A percentile compares a stretch with the other conserved stretches of the same genome.
Conservation (phyloP, 176 grass and related monocot species). For the Melocanna baccifera region DNA sequence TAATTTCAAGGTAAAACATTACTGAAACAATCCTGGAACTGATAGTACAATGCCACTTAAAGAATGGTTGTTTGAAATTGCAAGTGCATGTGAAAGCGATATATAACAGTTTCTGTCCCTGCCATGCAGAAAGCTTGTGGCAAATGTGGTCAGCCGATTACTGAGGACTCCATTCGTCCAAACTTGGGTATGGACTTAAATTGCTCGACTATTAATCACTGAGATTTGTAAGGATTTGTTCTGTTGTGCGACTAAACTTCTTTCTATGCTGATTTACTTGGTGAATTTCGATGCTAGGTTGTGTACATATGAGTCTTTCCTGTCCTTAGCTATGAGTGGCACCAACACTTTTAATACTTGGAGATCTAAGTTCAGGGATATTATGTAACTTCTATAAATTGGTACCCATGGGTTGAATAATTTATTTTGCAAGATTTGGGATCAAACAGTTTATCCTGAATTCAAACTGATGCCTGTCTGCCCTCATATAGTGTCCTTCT, state of each 20-base stretch:
- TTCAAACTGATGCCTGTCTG: neutral
- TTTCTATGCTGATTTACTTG: neutral
- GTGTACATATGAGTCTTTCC: neutral
- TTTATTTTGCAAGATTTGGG: neutral
- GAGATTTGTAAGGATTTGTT: neutral
- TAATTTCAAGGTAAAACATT: neutral
- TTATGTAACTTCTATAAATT: neutral
- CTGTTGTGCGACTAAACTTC: neutral
- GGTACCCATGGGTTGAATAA: neutral
- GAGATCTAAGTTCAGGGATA: neutral
- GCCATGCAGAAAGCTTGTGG: conserved; percentile 74
- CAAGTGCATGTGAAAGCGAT: conserved; percentile 20
- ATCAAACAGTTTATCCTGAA: neutral
- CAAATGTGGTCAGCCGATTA: conserved; percentile 61
- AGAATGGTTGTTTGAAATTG: neutral
- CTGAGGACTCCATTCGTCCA: conserved; percentile 52
- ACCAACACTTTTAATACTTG: neutral
- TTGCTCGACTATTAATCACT: neutral
- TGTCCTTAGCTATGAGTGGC: neutral
- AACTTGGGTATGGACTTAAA: conserved; percentile 58
- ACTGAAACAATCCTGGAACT: neutral
- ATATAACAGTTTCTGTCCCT: conserved; percentile 18
- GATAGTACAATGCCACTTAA: neutral
- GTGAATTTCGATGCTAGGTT: neutral
- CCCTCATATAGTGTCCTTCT: neutral